These are phyloP conservation scores for Pleurotus djamor DNA, from an alignment of 768 basidiomycete species.

Conservation along the genomic window DNA sequence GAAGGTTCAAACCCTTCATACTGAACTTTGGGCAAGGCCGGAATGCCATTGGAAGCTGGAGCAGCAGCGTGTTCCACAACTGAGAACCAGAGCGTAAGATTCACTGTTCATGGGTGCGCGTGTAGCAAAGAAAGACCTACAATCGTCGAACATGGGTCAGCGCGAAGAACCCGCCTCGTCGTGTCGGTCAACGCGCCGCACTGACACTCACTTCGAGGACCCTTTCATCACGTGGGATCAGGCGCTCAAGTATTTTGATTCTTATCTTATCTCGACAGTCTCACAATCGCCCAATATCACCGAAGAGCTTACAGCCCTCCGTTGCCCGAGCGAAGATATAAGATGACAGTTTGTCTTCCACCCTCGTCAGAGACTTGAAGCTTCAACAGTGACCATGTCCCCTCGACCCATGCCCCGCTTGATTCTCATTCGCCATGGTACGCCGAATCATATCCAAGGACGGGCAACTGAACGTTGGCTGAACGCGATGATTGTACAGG, in stretches of 20 bases:
- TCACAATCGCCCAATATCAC: constrained; percentile 4
- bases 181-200: no score
- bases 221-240: no score
- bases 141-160: constrained; percentile 61
- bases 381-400: constrained; percentile 16
- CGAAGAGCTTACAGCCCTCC: neutral
- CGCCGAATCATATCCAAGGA: no score
- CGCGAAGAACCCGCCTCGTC: no score
- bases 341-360: neutral
- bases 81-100: constrained; percentile 24
- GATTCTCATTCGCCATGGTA: constrained; percentile 80
- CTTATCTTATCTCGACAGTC: constrained; percentile 2
- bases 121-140: constrained; percentile 32
- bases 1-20: constrained; percentile 91
- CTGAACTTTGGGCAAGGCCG: constrained; percentile 56
- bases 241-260: neutral
- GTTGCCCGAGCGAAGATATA: neutral
- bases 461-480: neutral
- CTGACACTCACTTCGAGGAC: no score
- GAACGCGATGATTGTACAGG: constrained; percentile 37
- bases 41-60: constrained; percentile 35
- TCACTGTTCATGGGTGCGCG: constrained; percentile 9
- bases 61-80: constrained; percentile 85
- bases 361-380: neutral
- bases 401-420: constrained; percentile 65